These are phyloP conservation scores for Boletales sp. DNA, from an alignment of 768 basidiomycete genomes.

Conservation along the genomic window DNA sequence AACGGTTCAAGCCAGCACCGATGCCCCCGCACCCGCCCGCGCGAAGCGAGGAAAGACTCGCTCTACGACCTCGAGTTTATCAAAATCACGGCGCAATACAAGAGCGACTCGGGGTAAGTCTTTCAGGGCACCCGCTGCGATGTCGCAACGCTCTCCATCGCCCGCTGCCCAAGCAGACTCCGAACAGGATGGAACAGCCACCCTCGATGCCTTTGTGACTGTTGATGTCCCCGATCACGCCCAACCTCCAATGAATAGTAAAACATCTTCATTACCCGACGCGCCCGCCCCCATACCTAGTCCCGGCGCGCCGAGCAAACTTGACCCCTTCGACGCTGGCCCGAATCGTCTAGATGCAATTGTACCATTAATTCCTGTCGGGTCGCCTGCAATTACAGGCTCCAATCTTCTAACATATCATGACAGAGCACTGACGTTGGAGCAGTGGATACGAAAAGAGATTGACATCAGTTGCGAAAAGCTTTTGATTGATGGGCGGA, in stretches of 20 bases:
- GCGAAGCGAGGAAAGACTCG: slow-evolving; percentile 19
- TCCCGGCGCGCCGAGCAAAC: background rate
- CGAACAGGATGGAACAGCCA: background rate
- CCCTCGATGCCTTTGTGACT: background rate
- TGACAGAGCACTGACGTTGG: slow-evolving; percentile 75
- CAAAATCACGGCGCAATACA: slow-evolving; percentile 25
- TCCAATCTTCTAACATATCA: slow-evolving; percentile 32
- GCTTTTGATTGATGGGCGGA: slow-evolving; percentile 49
- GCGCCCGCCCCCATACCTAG: background rate
- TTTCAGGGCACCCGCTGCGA: slow-evolving; percentile 12
- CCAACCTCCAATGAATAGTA: background rate
- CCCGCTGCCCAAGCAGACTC: slow-evolving; percentile 5
- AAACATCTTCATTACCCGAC: slow-evolving; percentile 1
- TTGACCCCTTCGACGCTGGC: background rate
- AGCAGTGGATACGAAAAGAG: slow-evolving; percentile 79
- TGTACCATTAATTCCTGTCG: slow-evolving; percentile 12
- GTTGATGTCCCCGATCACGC: background rate
- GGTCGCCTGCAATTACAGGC: slow-evolving; percentile 7
- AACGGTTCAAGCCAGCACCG: slow-evolving; percentile 15
- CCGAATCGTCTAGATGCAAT: slow-evolving; percentile 5
- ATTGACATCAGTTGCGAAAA: slow-evolving; percentile 65
- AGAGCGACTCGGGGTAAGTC: slow-evolving; percentile 21
- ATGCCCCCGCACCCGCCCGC: slow-evolving; percentile 8
- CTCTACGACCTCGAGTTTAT: slow-evolving; percentile 17
- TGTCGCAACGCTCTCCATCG: slow-evolving; percentile 11